These are phyloP conservation scores for Anisodus tanguticus DNA, from an alignment of 257 asterid species.

Conservation along the genomic window DNA sequence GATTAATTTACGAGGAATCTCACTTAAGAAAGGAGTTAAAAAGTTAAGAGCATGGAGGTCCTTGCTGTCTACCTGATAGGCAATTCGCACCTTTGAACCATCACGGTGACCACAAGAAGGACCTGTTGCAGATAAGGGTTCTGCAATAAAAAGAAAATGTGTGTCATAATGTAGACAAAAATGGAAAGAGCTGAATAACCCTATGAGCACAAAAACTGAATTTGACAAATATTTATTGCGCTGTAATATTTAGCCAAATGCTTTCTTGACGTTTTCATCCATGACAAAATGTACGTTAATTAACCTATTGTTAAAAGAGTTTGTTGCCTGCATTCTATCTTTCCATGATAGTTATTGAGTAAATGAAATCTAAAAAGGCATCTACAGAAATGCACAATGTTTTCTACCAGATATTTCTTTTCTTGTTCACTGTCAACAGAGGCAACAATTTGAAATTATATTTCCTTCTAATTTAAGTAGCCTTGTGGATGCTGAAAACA, in stretches of 20 bases:
- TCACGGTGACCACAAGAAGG: conserved; percentile 44
- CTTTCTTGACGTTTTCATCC: neutral
- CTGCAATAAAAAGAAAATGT: conserved; percentile 45
- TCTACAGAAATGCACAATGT: neutral
- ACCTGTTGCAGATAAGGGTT: conserved; percentile 73
- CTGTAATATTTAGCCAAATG: neutral
- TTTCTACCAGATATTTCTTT: neutral
- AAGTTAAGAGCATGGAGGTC: neutral
- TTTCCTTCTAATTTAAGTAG: neutral
- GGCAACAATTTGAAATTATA: conserved; percentile 21
- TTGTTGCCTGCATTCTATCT: neutral
- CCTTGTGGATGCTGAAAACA: neutral
- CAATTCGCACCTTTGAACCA: conserved; percentile 75
- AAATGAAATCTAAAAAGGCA: conserved; percentile 12
- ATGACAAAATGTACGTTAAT: neutral
- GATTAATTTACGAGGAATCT: conserved; percentile 11
- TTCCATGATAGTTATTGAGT: conserved; percentile 3
- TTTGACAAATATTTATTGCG: neutral
- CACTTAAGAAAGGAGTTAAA: neutral
- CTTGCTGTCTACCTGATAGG: conserved; percentile 70
- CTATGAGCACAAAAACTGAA: neutral
- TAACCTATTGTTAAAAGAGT: neutral
- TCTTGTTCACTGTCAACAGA: conserved; percentile 2
- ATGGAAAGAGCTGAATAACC: neutral
- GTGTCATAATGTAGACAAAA: neutral